Evolutionary conservation across 2,329 filamentous ascomycete species (phyloP), one percentile per base, ranked within the genome.

Genomic region (Pseudogymnoascus sp.): DNA sequence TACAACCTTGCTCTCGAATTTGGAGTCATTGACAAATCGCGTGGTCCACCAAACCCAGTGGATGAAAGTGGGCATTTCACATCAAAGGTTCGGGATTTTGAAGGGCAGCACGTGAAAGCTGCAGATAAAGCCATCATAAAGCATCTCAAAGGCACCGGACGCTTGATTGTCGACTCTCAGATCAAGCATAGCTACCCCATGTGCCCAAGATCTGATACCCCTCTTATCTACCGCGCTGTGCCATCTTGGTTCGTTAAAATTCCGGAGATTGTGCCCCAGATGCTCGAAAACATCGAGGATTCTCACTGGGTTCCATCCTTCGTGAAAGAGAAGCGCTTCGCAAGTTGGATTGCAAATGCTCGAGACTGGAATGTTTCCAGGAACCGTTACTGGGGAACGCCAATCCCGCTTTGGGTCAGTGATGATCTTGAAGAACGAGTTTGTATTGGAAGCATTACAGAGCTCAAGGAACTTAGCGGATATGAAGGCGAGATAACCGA

Each of bases 181-280:
- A 83, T 96, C 66, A 91, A 84, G 72, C 93, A 97, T 79, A 93
- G 90, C 70, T 96, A 96, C 75, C 92, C 91, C 19, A 93, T 93
- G 84, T 97, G 93, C 76, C 92, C 90, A 78, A 86, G 93, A 65
- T 96, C 92, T n/a, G 93, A 97, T 73, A 97, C 91, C 0, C 93
- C 92, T 31, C 82, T 97, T 66, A 96, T 97, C 70, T 95, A 96
- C 77, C 86, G 90, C 67, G 91, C 93, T 26, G 91, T 97, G 17
- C 90, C 93, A 7, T 91, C 92, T 0, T 97, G 93, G 93, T 97
- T 97, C 74, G 89, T 97, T 71, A 91, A 90, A 75, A 91, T 97
- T 56, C 85, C 88, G 17, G 84, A 89, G 64, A 89, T 92, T 69
- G 86, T 96, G 61, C 91, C 92, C 1, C 80, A 93, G 67, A 93